Evolutionary conservation across 2,329 filamentous ascomycete species (phyloP).

Genomic region (Capronia coronata): DNA sequence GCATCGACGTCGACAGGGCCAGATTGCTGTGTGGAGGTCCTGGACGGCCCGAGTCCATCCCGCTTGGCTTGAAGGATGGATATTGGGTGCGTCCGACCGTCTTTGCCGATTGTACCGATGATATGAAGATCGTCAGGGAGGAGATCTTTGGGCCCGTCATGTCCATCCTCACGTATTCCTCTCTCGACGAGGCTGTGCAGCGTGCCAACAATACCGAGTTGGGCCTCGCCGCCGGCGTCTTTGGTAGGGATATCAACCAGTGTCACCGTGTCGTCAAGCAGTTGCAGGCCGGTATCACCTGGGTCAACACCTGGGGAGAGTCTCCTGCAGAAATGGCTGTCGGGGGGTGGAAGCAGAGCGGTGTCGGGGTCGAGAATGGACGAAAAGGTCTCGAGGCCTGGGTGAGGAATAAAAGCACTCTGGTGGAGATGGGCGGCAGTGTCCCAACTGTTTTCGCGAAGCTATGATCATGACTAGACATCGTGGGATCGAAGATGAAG

Average conservation of each 20-base stretch:
- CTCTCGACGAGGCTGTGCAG: conserved; percentile 60
- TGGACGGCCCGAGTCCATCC: conserved; percentile 50
- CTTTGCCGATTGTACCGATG: conserved; percentile 77
- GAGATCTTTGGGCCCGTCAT: conserved; percentile 90
- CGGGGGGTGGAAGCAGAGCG: conserved; percentile 86
- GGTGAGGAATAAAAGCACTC: conserved; percentile 78
- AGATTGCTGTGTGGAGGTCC: conserved; percentile 66
- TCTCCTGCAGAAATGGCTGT: conserved; percentile 87
- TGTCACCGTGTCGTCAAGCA: conserved; percentile 66
- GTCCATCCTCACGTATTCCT: conserved; percentile 68
- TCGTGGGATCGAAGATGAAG: not conserved
- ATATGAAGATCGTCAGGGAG: conserved; percentile 71
- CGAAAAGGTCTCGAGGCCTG: conserved; percentile 71
- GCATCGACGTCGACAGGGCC: conserved; percentile 65
- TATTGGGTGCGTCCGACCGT: conserved; percentile 80
- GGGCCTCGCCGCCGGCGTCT: conserved; percentile 77
- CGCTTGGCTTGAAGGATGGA: conserved; percentile 52
- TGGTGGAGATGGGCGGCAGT: conserved; percentile 70
- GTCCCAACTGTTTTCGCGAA: conserved; percentile 70
- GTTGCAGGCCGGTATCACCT: conserved; percentile 79
- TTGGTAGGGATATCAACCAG: conserved; percentile 65
- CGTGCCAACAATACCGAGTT: conserved; percentile 72
- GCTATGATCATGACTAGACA: conserved; percentile 47
- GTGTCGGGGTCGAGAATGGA: conserved; percentile 81
- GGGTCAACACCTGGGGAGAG: conserved; percentile 94